These are phyloP conservation scores for Lolium rigidum DNA, from an alignment of 176 grass and related monocot species.

Conservation along the genomic window DNA sequence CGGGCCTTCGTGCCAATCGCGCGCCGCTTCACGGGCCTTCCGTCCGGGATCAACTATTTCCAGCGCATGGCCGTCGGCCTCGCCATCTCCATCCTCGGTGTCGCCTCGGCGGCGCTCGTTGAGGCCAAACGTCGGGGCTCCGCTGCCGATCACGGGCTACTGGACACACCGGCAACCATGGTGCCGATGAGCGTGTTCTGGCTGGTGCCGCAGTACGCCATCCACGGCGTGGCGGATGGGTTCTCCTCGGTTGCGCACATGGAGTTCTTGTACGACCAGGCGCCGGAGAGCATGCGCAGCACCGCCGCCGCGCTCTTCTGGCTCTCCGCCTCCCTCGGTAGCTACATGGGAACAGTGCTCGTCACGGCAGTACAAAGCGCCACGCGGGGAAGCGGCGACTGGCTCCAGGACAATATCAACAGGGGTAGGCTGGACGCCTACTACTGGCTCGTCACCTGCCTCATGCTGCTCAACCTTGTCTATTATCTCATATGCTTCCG, in stretches of 20 bases:
- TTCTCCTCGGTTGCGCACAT: conserved; percentile 67
- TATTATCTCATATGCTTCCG: conserved; percentile 73
- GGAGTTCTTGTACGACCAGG: conserved; percentile 90
- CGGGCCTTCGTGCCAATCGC: conserved; percentile 62
- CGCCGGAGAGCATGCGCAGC: conserved; percentile 94
- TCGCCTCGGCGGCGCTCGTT: conserved; percentile 64
- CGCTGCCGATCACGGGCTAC: conserved; percentile 52
- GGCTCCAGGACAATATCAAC: conserved; percentile 94
- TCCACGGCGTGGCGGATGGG: conserved; percentile 75
- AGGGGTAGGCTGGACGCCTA: conserved; percentile 74
- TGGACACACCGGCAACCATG: conserved; percentile 31
- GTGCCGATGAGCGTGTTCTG: conserved; percentile 83
- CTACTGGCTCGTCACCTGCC: conserved; percentile 82
- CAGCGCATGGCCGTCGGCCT: conserved; percentile 80
- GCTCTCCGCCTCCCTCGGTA: conserved; percentile 63
- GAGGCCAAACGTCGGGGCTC: conserved; percentile 57
- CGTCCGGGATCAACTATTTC: conserved; percentile 70
- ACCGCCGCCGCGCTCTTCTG: conserved; percentile 76
- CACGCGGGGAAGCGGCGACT: conserved; percentile 62
- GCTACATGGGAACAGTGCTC: conserved; percentile 73
- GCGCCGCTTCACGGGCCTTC: conserved; percentile 60
- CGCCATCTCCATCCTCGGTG: conserved; percentile 53
- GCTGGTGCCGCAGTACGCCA: conserved; percentile 81
- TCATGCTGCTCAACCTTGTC: conserved; percentile 67
- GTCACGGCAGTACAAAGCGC: conserved; percentile 66